Percentiles rank a stretch among this genome's conserved stretches.
phyloP scores from a whole-genome alignment of 257 asterid species.

The Nicotiana otophora region DNA sequence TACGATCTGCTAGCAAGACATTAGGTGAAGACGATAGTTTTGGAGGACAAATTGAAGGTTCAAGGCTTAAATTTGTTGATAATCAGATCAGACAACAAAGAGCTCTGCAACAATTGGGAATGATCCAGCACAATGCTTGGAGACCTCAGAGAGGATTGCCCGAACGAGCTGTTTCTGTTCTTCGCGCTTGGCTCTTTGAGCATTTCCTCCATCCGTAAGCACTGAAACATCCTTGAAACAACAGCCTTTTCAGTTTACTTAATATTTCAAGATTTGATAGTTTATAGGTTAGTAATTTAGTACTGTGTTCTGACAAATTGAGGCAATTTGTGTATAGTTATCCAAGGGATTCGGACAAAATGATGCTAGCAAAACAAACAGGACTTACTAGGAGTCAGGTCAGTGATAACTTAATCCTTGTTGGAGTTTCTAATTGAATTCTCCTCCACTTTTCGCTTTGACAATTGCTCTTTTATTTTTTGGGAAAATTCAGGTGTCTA shows the following conservation, averaged over 20 bases:
- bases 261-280: background rate
- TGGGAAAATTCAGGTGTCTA: slow-evolving; percentile 61
- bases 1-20: slow-evolving; percentile 60
- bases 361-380: slow-evolving; percentile 94
- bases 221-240: background rate
- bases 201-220: slow-evolving; percentile 97
- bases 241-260: background rate
- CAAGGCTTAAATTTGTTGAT: slow-evolving; percentile 82
- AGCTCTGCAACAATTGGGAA: slow-evolving; percentile 94
- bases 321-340: slow-evolving; percentile 39
- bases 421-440: no score
- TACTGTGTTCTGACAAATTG: background rate
- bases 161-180: slow-evolving; percentile 87
- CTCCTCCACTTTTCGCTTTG: background rate
- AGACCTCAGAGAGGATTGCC: slow-evolving; percentile 99
- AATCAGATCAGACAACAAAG: slow-evolving; percentile 86
- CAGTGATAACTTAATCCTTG: background rate
- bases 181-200: slow-evolving; percentile 97
- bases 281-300: background rate
- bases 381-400: slow-evolving; percentile 99
- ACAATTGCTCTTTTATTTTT: background rate
- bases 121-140: slow-evolving; percentile 99
- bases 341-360: slow-evolving; percentile 94
- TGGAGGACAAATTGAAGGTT: slow-evolving; percentile 60
- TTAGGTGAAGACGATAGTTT: slow-evolving; percentile 70